phyloP scores from a whole-genome alignment of 208 protist genomes.

The Lotmaria passim region DNA sequence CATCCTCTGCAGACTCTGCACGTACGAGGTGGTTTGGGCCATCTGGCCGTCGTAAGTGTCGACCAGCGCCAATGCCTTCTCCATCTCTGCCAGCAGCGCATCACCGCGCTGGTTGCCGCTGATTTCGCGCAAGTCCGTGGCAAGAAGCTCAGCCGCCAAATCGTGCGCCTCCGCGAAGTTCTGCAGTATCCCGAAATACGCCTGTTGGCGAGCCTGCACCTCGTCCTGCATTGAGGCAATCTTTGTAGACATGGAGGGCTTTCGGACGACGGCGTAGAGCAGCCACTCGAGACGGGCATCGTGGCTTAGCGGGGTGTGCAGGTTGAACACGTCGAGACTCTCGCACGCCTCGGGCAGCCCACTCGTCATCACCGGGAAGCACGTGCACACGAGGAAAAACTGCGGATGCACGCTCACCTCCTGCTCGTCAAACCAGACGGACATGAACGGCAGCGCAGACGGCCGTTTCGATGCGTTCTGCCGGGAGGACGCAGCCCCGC shows the following conservation, averaged over 20 bases:
- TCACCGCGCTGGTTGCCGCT: constrained; percentile 33
- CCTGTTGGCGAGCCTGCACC: constrained; percentile 35
- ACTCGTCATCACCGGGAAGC: constrained; percentile 33
- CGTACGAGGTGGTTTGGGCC: constrained; percentile 38
- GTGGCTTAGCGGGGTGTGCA: constrained; percentile 18
- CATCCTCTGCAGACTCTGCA: constrained; percentile 49
- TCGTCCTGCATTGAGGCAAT: constrained; percentile 41
- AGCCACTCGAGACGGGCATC: constrained; percentile 21
- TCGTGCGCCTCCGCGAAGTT: constrained; percentile 35
- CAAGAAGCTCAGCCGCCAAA: constrained; percentile 29
- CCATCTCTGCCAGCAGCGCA: constrained; percentile 47
- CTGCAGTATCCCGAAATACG: constrained; percentile 41
- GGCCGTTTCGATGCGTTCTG: background rate
- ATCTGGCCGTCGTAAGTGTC: constrained; percentile 62
- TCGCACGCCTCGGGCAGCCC: constrained; percentile 14
- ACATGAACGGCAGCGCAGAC: constrained; percentile 8
- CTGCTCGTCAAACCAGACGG: constrained; percentile 39
- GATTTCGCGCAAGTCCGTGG: constrained; percentile 51
- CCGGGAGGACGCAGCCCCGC: background rate
- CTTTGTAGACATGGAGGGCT: constrained; percentile 27
- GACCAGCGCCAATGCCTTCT: constrained; percentile 55
- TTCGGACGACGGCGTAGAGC: constrained; percentile 17
- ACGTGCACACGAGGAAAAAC: constrained; percentile 71
- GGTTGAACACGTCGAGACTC: constrained; percentile 39
- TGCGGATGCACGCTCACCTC: constrained; percentile 52